Evolutionary conservation across 768 basidiomycete genomes (phyloP), one percentile per base, ranked within the genome.

Genomic region (Asterophora parasitica): DNA sequence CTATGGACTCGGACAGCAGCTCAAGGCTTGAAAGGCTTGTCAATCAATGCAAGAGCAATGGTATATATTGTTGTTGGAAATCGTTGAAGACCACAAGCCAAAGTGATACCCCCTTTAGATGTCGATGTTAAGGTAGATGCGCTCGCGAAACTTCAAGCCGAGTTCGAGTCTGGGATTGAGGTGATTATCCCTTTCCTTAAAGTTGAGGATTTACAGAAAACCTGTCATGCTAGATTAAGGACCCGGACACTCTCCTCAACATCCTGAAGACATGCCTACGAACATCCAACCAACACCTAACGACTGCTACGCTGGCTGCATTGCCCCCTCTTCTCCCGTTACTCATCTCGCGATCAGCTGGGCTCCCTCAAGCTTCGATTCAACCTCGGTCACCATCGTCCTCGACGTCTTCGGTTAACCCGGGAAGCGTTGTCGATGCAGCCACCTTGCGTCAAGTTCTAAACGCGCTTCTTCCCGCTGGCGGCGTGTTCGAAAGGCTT

Each of bases 71-170:
- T 23, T 23, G 47, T 39, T 42, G 15, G 43, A 31, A 32, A 28
- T 47, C 34, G 19, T 44, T 44, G 30, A 49, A 26, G 34, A 42
- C 30, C 31, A 34, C 51, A 50, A 45, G 39, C 45, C 47, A 51
- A 30, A 47, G 51, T 43, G 38, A 32, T 48, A 23, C 44, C 41
- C 27, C 44, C 23, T 44, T 38, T 54, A 91, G 89, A 92, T 65
- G 79, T 85, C 49, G 89, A 92, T 66, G 74, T 78, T 52, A 89
- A 84, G 69, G 75, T 89, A 17, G 88, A 92, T 61, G 88, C 86
- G 20, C 72, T 92, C 52, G 73, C 80, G 49, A 91, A 88, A 68
- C 73, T 92, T 35, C 84, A 91, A 64, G 72, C 71, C 31, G 79
- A 83, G 65, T 86, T 89, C 61, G 85, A 89, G 66, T 69, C 76